A percentile compares a stretch with the other conserved stretches of the same genome.
phyloP scores from a whole-genome alignment of 768 basidiomycete species.

The Auriscalpium microsporum region DNA sequence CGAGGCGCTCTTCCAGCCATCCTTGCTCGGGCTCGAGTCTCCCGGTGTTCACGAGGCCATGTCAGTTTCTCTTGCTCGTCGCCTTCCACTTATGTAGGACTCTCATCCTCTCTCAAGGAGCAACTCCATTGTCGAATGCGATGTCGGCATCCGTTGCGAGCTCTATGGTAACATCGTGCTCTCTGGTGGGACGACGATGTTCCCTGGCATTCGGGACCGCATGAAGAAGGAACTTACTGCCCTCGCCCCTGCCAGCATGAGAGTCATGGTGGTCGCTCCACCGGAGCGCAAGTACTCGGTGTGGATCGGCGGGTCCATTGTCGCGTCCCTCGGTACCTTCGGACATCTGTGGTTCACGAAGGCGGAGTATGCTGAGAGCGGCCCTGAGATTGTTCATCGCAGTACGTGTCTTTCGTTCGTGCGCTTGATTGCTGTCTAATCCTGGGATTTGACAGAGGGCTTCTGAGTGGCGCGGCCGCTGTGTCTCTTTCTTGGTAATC shows the following conservation, averaged over 20 bases:
- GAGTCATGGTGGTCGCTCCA: conserved; percentile 88
- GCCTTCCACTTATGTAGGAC: background rate
- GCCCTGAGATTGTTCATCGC: conserved; percentile 23
- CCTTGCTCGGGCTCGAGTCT: conserved; percentile 59
- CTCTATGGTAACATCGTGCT: conserved; percentile 75
- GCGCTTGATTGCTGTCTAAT: background rate
- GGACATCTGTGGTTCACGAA: conserved; percentile 91
- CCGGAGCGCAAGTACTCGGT: conserved; percentile 92
- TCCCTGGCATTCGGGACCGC: conserved; percentile 89
- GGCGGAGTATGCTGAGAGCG: conserved; percentile 51
- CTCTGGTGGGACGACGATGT: conserved; percentile 58
- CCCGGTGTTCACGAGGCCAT: conserved; percentile 72
- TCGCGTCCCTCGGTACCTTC: conserved; percentile 88
- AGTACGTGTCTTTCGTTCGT: conserved; percentile 15
- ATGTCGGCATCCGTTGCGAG: conserved; percentile 76
- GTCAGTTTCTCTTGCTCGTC: conserved; percentile 19
- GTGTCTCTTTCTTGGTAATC: too few relatives aligned
- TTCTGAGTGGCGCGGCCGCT: conserved; percentile 20
- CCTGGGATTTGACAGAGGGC: conserved; percentile 19
- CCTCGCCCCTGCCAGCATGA: conserved; percentile 80
- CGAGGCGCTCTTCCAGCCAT: conserved; percentile 49
- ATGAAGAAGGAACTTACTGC: conserved; percentile 93
- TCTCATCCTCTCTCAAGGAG: conserved; percentile 23
- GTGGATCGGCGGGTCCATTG: conserved; percentile 82
- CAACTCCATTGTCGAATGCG: conserved; percentile 57